Evolutionary conservation across 1,139 yeast species (phyloP).

Genomic region (Taphrina confusa): DNA sequence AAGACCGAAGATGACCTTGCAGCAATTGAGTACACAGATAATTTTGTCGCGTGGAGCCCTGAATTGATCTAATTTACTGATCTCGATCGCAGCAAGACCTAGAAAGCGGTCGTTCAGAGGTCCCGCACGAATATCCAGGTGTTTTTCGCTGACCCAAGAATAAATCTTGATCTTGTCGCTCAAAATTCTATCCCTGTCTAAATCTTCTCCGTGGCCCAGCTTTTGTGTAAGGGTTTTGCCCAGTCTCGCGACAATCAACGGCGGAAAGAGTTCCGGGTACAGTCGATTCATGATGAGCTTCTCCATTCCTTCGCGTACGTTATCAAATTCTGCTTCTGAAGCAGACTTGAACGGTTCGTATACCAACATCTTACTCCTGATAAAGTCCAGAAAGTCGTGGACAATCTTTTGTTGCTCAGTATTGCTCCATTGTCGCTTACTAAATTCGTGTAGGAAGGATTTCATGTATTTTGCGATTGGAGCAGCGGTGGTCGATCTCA

Average conservation of each 20-base stretch:
- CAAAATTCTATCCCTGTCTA: constrained; percentile 61
- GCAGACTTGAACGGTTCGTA: constrained; percentile 71
- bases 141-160: constrained; percentile 75
- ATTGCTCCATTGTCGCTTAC: constrained; percentile 68
- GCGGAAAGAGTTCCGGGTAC: constrained; percentile 77
- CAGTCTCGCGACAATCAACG: constrained; percentile 55
- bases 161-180: constrained; percentile 62
- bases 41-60: constrained; percentile 94
- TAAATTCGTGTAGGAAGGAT: constrained; percentile 65
- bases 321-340: constrained; percentile 62
- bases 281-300: constrained; percentile 87
- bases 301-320: constrained; percentile 88
- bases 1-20: constrained; percentile 87
- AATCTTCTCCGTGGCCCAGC: constrained; percentile 59
- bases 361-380: constrained; percentile 62
- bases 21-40: constrained; percentile 84
- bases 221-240: constrained; percentile 44
- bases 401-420: constrained; percentile 77
- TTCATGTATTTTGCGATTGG: constrained; percentile 85
- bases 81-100: constrained; percentile 63
- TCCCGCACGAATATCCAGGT: constrained; percentile 60
- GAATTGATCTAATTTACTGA: constrained; percentile 74
- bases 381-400: constrained; percentile 69
- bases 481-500: constrained; percentile 75
- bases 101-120: constrained; percentile 55